A percentile compares a stretch with the other conserved stretches of the same genome.
phyloP scores from a whole-genome alignment of 2,329 filamentous ascomycete genomes.

The Hypoxylon sp. region DNA sequence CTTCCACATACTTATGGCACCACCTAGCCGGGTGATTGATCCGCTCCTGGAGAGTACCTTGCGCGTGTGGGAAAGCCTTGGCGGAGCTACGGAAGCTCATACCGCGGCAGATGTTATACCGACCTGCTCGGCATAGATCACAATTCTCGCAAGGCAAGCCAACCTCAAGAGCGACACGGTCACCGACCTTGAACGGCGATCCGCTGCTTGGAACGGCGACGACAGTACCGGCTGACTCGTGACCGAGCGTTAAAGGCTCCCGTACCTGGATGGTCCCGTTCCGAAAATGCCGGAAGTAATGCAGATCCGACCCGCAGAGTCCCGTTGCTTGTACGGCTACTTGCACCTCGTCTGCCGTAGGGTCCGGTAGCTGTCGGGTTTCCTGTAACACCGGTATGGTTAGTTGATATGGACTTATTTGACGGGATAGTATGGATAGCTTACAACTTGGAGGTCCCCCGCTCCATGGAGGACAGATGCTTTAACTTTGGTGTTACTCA shows the following conservation, averaged over 20 bases:
- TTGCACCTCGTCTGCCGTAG: constrained; percentile 65
- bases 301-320: constrained; percentile 73
- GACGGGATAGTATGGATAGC: constrained; percentile 25
- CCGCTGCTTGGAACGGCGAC: constrained; percentile 62
- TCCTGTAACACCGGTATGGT: constrained; percentile 53
- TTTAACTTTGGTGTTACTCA: constrained; percentile 48
- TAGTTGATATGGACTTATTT: not conserved
- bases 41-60: constrained; percentile 66
- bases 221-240: constrained; percentile 75
- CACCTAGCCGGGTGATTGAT: constrained; percentile 65
- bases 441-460: constrained; percentile 60
- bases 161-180: constrained; percentile 72
- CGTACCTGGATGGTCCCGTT: constrained; percentile 70
- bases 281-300: constrained; percentile 72
- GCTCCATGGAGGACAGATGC: constrained; percentile 65
- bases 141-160: constrained; percentile 63
- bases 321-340: constrained; percentile 69
- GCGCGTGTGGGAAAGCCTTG: constrained; percentile 63
- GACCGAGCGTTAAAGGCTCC: constrained; percentile 65
- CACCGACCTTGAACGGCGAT: constrained; percentile 66
- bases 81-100: constrained; percentile 68
- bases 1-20: constrained; percentile 60
- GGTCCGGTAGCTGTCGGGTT: constrained; percentile 62
- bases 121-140: constrained; percentile 60
- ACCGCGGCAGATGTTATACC: constrained; percentile 67